Conservation (phyloP, 1,139 yeast species). For the Debaryomyces sp. region DNA sequence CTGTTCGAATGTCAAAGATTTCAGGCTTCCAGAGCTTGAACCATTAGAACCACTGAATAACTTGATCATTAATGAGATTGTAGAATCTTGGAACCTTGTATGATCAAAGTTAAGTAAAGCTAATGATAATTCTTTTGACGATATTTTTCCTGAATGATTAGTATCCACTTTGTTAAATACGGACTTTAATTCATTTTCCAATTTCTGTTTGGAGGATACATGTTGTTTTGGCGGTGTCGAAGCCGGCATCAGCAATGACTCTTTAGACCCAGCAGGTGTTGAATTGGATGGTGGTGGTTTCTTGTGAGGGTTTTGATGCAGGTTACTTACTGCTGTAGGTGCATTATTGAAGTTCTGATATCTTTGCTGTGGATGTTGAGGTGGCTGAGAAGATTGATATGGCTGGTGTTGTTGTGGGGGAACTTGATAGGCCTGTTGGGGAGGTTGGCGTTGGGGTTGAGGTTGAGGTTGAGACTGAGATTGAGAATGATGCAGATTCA, state of each 20-base stretch:
- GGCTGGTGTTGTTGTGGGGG: conserved; percentile 1
- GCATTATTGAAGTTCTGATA: conserved; percentile 7
- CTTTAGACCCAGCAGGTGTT: conserved; percentile 16
- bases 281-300: conserved; percentile 20
- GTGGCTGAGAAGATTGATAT: conserved; percentile 4
- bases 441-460: conserved; percentile 18
- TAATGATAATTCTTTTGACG: conserved; percentile 61
- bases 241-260: conserved; percentile 15
- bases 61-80: conserved; percentile 66
- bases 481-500: conserved; percentile 14
- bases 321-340: conserved; percentile 9
- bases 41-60: conserved; percentile 53
- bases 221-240: conserved; percentile 9
- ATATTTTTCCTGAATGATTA: conserved; percentile 56
- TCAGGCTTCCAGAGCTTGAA: conserved; percentile 41
- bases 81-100: conserved; percentile 63
- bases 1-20: conserved; percentile 60
- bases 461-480: conserved; percentile 12
- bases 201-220: conserved; percentile 32
- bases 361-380: conserved; percentile 10
- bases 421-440: conserved; percentile 16
- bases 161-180: conserved; percentile 60
- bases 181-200: conserved; percentile 54
- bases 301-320: conserved; percentile 16
- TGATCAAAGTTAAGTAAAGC: conserved; percentile 70